Base-by-base conservation (phyloP, 192 early-diverging fungal species). In the Entophlyctis luteolus region DNA sequence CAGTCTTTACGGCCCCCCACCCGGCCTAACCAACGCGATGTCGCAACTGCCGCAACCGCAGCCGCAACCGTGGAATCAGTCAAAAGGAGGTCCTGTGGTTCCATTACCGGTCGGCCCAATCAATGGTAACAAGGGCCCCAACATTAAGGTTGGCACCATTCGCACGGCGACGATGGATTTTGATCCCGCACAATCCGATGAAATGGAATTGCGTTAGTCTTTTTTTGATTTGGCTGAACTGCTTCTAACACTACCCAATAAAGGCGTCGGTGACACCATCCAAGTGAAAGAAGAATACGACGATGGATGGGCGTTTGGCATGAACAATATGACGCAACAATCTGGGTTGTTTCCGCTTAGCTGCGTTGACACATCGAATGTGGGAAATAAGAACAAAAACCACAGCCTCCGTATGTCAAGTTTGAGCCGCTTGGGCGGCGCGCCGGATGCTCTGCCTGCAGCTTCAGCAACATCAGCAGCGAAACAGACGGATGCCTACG, bases 191-290 rank as follows among this genome's bases (percentile, higher is more conserved):
- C 1, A 42, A n/a, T n/a, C 58, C 1, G 58, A 60, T 42, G 58
- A 63, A 50, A 63, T 63, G 22, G 62, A 63, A 50, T n/a, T 63
- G 18, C 36, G 62, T 16, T 29, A 63, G 31, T n/a, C 34, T 42
- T 42, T 42, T 42, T n/a, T 42, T 12, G n/a, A 42, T 42, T 42
- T 42, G 8, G 8, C 10, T 12, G 39, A 8, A 42, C 39, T 12
- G 8, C 8, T 42, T 42, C n/a, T 42, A 12, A 42, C n/a, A 12
- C 8, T 12, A 8, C n/a, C 39, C n/a, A 12, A 8, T 42, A 8
- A 12, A 42, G 39, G 39, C n/a, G 50, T 53, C 27, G 55, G 55
- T 14, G 55, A 57, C 23, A 27, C 20, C n/a, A 35, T 57, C 36
- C 0, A 35, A 6, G 23, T 57, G 55, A 57, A 57, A 57, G 18